Percentiles rank a stretch among this genome's conserved stretches.
Evolutionary conservation across 345 rosid species (phyloP).

Genomic region (Moricandia arvensis): DNA sequence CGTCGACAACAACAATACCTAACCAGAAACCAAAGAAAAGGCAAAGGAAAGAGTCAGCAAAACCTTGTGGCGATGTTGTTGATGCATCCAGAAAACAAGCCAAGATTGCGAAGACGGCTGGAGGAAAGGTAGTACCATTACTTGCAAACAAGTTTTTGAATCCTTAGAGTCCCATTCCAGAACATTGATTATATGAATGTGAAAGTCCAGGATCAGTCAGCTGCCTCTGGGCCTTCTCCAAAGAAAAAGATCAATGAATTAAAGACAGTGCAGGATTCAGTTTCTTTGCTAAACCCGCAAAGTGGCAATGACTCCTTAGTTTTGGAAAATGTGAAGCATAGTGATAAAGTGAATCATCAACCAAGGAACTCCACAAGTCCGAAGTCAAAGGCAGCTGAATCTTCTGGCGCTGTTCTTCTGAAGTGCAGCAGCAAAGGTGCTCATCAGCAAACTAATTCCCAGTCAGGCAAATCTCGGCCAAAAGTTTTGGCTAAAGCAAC

Average conservation of each 20-base stretch:
- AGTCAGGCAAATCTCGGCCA: constrained; percentile 45
- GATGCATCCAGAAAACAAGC: constrained; percentile 53
- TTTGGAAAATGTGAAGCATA: constrained; percentile 46
- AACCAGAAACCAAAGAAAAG: constrained; percentile 76
- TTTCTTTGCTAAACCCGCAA: constrained; percentile 41
- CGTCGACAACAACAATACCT: constrained; percentile 44
- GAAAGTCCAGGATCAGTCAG: constrained; percentile 46
- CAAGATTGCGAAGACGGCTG: constrained; percentile 50
- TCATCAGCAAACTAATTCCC: constrained; percentile 44
- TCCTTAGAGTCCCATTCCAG: constrained; percentile 37
- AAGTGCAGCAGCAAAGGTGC: constrained; percentile 53
- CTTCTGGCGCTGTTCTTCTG: constrained; percentile 44
- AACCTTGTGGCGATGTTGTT: constrained; percentile 50
- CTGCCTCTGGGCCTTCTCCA: constrained; percentile 43
- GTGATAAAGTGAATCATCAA: constrained; percentile 51
- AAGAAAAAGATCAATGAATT: constrained; percentile 55
- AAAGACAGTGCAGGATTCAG: constrained; percentile 42
- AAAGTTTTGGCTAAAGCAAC: constrained; percentile 24
- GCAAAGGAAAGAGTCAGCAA: constrained; percentile 65
- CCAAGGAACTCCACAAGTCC: constrained; percentile 44
- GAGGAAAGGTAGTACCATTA: constrained; percentile 40
- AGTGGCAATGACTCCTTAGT: constrained; percentile 47
- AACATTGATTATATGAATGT: constrained; percentile 39
- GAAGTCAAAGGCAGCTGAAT: constrained; percentile 53
- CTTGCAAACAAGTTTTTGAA: constrained; percentile 36